Evolutionary conservation across 495 filamentous ascomycete species (phyloP).

Genomic region (Penicillium macrosclerotiorum): DNA sequence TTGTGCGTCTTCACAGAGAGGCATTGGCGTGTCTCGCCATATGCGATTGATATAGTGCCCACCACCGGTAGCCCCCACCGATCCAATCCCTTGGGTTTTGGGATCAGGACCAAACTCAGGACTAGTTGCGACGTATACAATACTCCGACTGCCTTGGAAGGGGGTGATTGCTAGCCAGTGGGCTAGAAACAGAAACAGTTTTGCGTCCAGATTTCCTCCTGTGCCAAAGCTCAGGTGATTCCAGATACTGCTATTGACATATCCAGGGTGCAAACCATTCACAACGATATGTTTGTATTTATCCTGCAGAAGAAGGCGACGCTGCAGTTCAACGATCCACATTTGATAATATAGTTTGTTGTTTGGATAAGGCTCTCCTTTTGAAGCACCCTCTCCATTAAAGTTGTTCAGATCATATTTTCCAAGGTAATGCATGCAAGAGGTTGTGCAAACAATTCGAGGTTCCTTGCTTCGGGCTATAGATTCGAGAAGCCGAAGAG

Average conservation of each 20-base stretch:
- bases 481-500: conserved; percentile 21
- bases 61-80: conserved; percentile 11
- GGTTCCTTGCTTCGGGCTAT: conserved; percentile 16
- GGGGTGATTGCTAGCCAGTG: conserved; percentile 12
- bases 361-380: conserved; percentile 13
- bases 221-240: background rate
- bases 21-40: conserved; percentile 17
- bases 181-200: background rate
- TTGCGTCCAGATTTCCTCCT: background rate
- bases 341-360: conserved; percentile 28
- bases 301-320: conserved; percentile 12
- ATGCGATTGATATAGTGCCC: conserved; percentile 30
- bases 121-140: conserved; percentile 20
- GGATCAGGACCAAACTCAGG: conserved; percentile 20
- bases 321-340: conserved; percentile 24
- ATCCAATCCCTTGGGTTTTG: conserved; percentile 14
- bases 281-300: conserved; percentile 25
- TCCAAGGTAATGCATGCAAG: conserved; percentile 20
- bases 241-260: conserved; percentile 22
- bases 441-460: conserved; percentile 27
- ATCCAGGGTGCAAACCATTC: conserved; percentile 27
- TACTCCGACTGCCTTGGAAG: conserved; percentile 24
- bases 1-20: conserved; percentile 9
- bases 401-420: conserved; percentile 11
- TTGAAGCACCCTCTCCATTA: conserved; percentile 1